Percentiles rank a stretch among this genome's conserved stretches.
Evolutionary conservation across 805 yeast species (phyloP).

Genomic region (Ogataea glucozyma): DNA sequence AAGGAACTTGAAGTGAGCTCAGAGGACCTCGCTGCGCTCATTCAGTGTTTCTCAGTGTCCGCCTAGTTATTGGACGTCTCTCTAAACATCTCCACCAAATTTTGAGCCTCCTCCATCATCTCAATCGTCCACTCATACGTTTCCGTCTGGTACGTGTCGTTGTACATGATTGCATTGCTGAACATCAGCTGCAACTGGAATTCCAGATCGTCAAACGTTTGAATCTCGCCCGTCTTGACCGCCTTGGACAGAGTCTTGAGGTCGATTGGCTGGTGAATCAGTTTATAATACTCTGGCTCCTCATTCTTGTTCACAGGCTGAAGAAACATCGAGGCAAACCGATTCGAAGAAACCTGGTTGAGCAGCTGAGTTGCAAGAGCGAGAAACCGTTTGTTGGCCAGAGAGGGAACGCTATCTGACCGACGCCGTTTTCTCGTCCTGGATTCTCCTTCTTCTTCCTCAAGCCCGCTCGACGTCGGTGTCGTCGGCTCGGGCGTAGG

Average conservation of each 20-base stretch:
- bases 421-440: slow-evolving; percentile 22
- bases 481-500: slow-evolving; percentile 26
- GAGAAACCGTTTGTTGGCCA: slow-evolving; percentile 54
- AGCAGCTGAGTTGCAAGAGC: slow-evolving; percentile 61
- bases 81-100: slow-evolving; percentile 55
- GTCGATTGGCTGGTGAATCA: slow-evolving; percentile 67
- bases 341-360: slow-evolving; percentile 64
- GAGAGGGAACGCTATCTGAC: slow-evolving; percentile 19
- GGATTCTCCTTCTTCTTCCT: slow-evolving; percentile 10
- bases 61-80: slow-evolving; percentile 37
- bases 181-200: slow-evolving; percentile 74
- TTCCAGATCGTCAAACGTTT: slow-evolving; percentile 53
- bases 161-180: slow-evolving; percentile 83
- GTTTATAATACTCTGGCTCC: slow-evolving; percentile 67
- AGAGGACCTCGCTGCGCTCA: background rate
- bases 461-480: slow-evolving; percentile 13
- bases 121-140: slow-evolving; percentile 61
- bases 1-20: background rate
- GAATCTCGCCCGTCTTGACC: slow-evolving; percentile 59
- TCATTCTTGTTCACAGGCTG: slow-evolving; percentile 66
- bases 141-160: slow-evolving; percentile 58
- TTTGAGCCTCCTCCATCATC: slow-evolving; percentile 69
- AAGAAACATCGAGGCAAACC: slow-evolving; percentile 72
- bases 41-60: background rate
- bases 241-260: slow-evolving; percentile 59